A percentile compares a stretch with the other conserved stretches of the same genome.
phyloP scores from a whole-genome alignment of 129 eudicot genomes.

The Saposhnikovia divaricata region DNA sequence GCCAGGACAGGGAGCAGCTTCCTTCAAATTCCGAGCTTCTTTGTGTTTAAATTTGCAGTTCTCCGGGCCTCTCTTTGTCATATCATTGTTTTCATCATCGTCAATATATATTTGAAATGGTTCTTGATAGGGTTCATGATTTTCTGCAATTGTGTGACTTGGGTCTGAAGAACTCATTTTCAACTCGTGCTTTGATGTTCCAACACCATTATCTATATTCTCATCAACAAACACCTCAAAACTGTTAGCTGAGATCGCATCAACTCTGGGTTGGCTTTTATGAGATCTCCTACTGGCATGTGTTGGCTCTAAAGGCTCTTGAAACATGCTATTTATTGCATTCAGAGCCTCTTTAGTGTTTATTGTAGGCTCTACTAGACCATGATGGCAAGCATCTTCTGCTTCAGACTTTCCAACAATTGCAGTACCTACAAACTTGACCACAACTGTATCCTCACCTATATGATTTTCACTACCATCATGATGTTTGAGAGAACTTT shows the following conservation, averaged over 20 bases:
- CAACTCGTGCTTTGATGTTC: constrained; percentile 14
- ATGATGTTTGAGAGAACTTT: constrained; percentile 15
- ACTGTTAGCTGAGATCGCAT: constrained; percentile 21
- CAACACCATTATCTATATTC: constrained; percentile 26
- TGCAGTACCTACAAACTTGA: constrained; percentile 69
- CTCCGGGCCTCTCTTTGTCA: constrained; percentile 11
- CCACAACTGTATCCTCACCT: constrained; percentile 70
- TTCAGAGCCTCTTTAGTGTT: constrained; percentile 90
- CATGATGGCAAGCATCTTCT: constrained; percentile 95
- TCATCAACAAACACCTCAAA: constrained; percentile 62
- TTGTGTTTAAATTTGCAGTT: constrained; percentile 16
- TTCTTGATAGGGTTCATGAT: constrained; percentile 34
- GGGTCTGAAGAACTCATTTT: neutral
- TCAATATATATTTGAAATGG: constrained; percentile 59
- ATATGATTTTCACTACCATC: constrained; percentile 12
- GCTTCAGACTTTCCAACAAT: constrained; percentile 64
- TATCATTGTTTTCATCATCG: constrained; percentile 37
- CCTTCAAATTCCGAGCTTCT: constrained; percentile 24
- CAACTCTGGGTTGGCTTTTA: constrained; percentile 36
- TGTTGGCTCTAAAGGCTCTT: constrained; percentile 78
- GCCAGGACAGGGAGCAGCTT: constrained; percentile 12
- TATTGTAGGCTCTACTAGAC: constrained; percentile 91
- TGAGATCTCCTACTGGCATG: constrained; percentile 26
- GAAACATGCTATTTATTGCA: constrained; percentile 87
- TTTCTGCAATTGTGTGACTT: constrained; percentile 4